Evolutionary conservation across 2,329 filamentous ascomycete species (phyloP).

Genomic region (Chalaropsis thielavioides): DNA sequence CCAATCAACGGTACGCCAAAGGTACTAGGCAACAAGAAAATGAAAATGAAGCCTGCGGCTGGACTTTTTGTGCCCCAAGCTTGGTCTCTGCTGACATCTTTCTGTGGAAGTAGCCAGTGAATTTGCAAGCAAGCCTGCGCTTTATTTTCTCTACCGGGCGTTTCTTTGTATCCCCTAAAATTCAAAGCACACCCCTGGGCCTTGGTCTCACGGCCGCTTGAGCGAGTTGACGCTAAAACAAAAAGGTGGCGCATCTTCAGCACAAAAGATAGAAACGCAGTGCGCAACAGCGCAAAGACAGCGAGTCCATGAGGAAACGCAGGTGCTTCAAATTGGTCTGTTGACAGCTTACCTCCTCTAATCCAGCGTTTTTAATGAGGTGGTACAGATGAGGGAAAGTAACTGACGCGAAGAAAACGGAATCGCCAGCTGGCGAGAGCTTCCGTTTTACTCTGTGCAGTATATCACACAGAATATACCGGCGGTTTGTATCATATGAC

Average conservation of each 20-base stretch:
- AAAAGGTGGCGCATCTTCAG: no score
- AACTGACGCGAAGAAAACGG: not conserved
- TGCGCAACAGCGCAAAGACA: not conserved
- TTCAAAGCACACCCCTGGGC: not conserved
- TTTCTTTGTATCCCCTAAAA: not conserved
- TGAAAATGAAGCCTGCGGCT: not conserved
- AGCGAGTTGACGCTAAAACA: not conserved
- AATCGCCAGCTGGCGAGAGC: not conserved
- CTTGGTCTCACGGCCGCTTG: not conserved
- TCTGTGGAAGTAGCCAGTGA: not conserved
- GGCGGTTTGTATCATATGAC: no score
- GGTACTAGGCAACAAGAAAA: not conserved
- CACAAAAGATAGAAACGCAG: no score
- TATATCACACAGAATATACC: no score
- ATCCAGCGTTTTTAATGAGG: not conserved
- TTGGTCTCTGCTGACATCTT: not conserved
- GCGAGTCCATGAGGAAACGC: not conserved
- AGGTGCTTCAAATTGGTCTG: not conserved
- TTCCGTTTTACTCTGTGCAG: not conserved
- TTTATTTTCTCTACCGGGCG: not conserved
- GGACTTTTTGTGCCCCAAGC: not conserved
- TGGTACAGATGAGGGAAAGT: not conserved
- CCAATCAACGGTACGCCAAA: no score
- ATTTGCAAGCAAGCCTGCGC: not conserved
- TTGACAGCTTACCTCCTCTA: not conserved